These are phyloP conservation scores for Lipomyces oligophaga DNA, from an alignment of 805 yeast genomes.

Conservation along the genomic window DNA sequence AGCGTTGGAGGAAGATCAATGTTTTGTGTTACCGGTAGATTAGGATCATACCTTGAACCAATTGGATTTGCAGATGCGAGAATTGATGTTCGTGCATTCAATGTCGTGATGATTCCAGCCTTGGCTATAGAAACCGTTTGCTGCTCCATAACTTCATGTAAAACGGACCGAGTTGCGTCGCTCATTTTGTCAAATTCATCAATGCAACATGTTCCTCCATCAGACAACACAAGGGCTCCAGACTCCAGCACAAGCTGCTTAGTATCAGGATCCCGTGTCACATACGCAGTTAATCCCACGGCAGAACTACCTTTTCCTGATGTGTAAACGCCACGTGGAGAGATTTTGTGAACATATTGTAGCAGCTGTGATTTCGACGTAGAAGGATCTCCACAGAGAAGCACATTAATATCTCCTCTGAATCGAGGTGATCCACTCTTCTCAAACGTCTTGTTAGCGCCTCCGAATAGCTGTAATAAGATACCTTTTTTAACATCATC, in stretches of 20 bases:
- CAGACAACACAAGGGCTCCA: conserved; percentile 94
- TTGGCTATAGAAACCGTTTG: conserved; percentile 97
- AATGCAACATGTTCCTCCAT: conserved; percentile 98
- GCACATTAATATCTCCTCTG: conserved; percentile 90
- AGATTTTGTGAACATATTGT: conserved; percentile 93
- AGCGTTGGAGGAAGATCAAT: conserved; percentile 96
- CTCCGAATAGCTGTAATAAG: conserved; percentile 88
- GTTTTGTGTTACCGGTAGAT: conserved; percentile 88
- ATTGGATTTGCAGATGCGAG: conserved; percentile 97
- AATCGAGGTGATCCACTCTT: conserved; percentile 82
- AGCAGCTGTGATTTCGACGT: conserved; percentile 93
- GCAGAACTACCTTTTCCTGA: conserved; percentile 99
- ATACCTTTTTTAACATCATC: conserved; percentile 97
- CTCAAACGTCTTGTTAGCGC: conserved; percentile 79
- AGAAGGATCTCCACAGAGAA: conserved; percentile 97
- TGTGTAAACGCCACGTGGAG: conserved; percentile 96
- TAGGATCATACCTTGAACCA: conserved; percentile 92
- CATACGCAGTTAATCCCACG: conserved; percentile 96
- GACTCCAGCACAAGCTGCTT: conserved; percentile 88
- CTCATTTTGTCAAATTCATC: conserved; percentile 98
- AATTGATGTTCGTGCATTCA: conserved; percentile 93
- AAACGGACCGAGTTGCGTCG: conserved; percentile 87
- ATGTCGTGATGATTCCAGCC: conserved; percentile 95
- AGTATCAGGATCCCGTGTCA: conserved; percentile 90
- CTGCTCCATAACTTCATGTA: conserved; percentile 99